These are phyloP conservation scores for Entomortierella parvispora DNA, from an alignment of 192 early-diverging fungal species.

Conservation along the genomic window DNA sequence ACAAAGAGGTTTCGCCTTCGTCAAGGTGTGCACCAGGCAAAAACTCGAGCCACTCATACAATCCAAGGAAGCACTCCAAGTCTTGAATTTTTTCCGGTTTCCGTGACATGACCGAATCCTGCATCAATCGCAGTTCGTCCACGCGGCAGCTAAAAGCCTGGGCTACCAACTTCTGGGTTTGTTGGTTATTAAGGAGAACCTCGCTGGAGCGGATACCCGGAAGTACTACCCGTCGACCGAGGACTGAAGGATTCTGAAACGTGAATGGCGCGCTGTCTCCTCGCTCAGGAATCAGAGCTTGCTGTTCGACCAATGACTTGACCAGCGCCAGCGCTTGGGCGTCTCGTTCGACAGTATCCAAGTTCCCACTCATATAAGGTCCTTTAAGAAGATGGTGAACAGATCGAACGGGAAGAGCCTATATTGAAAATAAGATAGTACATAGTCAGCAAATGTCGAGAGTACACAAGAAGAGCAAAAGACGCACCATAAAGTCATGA, in stretches of 20 bases:
- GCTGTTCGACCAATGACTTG: conserved; percentile 20
- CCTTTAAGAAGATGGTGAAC: conserved; percentile 42
- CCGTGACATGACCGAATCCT: conserved; percentile 33
- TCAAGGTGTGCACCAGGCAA: conserved; percentile 40
- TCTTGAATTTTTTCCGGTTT: conserved; percentile 50
- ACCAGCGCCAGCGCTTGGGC: conserved; percentile 45
- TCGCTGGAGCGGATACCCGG: conserved; percentile 37
- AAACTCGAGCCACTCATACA: conserved; percentile 52
- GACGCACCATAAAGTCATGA: neutral
- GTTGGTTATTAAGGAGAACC: conserved; percentile 8
- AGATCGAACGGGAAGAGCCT: conserved; percentile 34
- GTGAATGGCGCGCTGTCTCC: conserved; percentile 15
- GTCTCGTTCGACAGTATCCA: conserved; percentile 20
- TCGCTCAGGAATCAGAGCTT: conserved; percentile 12
- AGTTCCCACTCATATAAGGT: conserved; percentile 19
- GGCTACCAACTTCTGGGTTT: conserved; percentile 5
- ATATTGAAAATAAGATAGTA: neutral
- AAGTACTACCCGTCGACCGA: conserved; percentile 15
- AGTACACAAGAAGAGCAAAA: neutral
- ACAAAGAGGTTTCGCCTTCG: neutral
- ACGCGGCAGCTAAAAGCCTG: conserved; percentile 23
- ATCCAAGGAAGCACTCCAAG: conserved; percentile 37
- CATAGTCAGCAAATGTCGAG: neutral
- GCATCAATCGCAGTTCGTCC: conserved; percentile 38
- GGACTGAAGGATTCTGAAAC: conserved; percentile 31